Evolutionary conservation across 176 grass and related monocot species (phyloP).

Genomic region (Echinochloa phyllopogon): DNA sequence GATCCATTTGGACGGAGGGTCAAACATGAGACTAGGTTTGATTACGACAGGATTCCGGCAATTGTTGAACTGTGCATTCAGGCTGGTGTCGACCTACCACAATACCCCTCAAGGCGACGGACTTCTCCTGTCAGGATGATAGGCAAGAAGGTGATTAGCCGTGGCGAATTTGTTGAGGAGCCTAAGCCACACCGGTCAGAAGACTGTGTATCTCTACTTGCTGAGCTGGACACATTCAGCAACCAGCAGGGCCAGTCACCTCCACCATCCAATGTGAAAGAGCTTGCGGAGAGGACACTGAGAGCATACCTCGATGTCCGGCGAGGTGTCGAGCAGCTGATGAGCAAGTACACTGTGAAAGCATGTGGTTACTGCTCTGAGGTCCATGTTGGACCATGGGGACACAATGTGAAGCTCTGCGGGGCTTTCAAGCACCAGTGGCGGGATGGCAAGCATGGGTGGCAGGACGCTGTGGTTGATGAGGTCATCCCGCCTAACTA

Average conservation of each 20-base stretch:
- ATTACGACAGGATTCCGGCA: slow-evolving; percentile 84
- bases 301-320: slow-evolving; percentile 73
- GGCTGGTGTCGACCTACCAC: slow-evolving; percentile 80
- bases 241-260: slow-evolving; percentile 44
- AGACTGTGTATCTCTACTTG: slow-evolving; percentile 67
- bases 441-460: slow-evolving; percentile 91
- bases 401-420: slow-evolving; percentile 88
- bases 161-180: slow-evolving; percentile 71
- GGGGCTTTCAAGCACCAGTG: slow-evolving; percentile 98
- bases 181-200: slow-evolving; percentile 65
- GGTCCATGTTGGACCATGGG: slow-evolving; percentile 89
- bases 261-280: slow-evolving; percentile 50
- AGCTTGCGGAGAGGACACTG: slow-evolving; percentile 69
- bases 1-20: slow-evolving; percentile 87
- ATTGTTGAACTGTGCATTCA: slow-evolving; percentile 95
- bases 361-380: slow-evolving; percentile 93
- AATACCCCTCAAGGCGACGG: slow-evolving; percentile 79
- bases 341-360: slow-evolving; percentile 88
- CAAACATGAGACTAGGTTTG: slow-evolving; percentile 90
- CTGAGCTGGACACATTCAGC: slow-evolving; percentile 80
- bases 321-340: slow-evolving; percentile 60
- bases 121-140: slow-evolving; percentile 79
- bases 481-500: slow-evolving; percentile 88
- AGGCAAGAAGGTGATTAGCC: slow-evolving; percentile 85
- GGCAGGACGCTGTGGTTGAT: slow-evolving; percentile 83